Evolutionary conservation across 371 early-diverging fungal genomes (phyloP).

Genomic region (Actinomortierella ambigua): DNA sequence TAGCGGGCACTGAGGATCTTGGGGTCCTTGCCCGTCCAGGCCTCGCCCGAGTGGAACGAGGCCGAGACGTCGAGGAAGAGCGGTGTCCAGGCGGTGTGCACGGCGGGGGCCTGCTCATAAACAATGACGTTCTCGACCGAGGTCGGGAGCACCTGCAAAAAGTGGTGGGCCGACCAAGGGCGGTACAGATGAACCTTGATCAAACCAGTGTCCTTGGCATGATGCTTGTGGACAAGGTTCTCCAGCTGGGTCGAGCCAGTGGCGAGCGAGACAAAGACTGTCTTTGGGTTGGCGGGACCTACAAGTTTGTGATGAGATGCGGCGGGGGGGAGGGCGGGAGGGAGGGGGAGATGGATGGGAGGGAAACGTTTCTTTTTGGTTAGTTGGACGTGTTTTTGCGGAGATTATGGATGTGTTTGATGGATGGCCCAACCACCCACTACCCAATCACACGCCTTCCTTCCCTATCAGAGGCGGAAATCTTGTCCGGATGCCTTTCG

Average conservation of each 20-base stretch:
- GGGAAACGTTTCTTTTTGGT: not conserved
- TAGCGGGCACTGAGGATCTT: slow-evolving; percentile 61
- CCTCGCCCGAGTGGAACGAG: slow-evolving; percentile 59
- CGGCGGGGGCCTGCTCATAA: slow-evolving; percentile 70
- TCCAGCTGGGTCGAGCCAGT: slow-evolving; percentile 63
- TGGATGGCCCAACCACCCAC: too few species aligned
- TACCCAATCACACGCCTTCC: too few species aligned
- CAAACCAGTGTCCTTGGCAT: slow-evolving; percentile 54
- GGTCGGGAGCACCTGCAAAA: slow-evolving; percentile 59
- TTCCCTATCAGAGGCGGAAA: too few species aligned
- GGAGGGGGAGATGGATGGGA: not conserved
- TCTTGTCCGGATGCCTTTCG: too few species aligned
- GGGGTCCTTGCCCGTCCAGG: slow-evolving; percentile 41
- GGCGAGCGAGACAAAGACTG: slow-evolving; percentile 67
- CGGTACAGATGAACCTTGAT: slow-evolving; percentile 70
- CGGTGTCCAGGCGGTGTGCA: slow-evolving; percentile 74
- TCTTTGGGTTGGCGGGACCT: slow-evolving; percentile 45
- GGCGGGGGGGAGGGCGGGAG: not conserved
- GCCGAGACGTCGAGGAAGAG: slow-evolving; percentile 79
- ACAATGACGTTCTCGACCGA: slow-evolving; percentile 66
- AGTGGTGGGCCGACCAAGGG: slow-evolving; percentile 64
- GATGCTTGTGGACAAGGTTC: slow-evolving; percentile 30
- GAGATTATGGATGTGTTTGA: too few species aligned
- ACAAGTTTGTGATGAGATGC: not conserved
- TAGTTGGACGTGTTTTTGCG: too few species aligned